Base-by-base conservation (phyloP, 371 early-diverging fungal species). In the Saksenaea vasiformis region DNA sequence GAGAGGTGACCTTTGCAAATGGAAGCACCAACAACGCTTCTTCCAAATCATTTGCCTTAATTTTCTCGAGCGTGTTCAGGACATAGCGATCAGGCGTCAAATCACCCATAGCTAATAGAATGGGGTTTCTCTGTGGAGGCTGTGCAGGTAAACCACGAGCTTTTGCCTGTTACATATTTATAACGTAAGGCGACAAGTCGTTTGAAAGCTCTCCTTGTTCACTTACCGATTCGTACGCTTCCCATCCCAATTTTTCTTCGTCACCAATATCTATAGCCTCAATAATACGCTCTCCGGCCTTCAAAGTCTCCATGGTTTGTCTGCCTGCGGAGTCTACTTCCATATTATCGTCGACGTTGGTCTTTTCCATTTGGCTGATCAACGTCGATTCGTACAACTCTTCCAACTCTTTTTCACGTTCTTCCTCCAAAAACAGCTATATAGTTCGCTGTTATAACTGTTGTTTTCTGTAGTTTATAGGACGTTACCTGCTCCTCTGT, bases 371-470 rank as follows among this genome's bases (percentile, higher is more conserved):
- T 56, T 86, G 82, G 54, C 86, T 87, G 39, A 89, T 84, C 56
- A 94, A 62, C 1, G 88, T 89, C 4, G 88, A 80, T 61, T 97
- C 98, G 54, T 92, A 91, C 62, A 92, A 38, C 60, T 93, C 91
- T 66, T 98, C 98, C 59, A 96, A 64, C 71, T 96, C 96, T 53
- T 90, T 88, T 74, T 98, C 97, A 27, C 95, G 87, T 74, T 98
- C 98, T 83, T 98, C 98, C 71, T 97, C 96, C 55, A 96, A 76
- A 64, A 95, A 94, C 56, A 96, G 81, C 72, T 84, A 67, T 10
- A 62, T 3, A 41, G 9, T 22, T 11, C 36, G 10, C 3, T 38
- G 36, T 14, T 17, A 28, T 10, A 22, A 54, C 60, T n/a, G n/a
- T 38, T 0, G 15, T n/a, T 58, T 55, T 43, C 1, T 26, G 27